Evolutionary conservation across 176 grass and related monocot genomes (phyloP).

Genomic region (Bromus sterilis): DNA sequence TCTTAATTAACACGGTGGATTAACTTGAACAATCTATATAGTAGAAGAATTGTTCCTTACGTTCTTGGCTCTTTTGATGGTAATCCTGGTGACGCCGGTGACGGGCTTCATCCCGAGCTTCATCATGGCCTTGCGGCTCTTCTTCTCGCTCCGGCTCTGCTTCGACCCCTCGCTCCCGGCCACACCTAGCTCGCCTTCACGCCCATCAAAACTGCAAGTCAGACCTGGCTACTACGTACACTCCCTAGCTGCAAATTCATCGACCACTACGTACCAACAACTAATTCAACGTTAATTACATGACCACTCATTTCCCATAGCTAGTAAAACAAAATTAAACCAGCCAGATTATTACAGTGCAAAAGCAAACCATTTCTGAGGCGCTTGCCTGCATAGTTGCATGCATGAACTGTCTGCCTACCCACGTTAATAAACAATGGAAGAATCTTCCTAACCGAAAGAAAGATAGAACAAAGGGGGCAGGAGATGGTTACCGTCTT

Average conservation of each 20-base stretch:
- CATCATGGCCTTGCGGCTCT: slow-evolving; percentile 95
- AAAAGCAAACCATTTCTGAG: not conserved
- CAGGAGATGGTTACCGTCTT: not conserved
- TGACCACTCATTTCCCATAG: not conserved
- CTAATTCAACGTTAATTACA: not conserved
- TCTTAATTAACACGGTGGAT: not conserved
- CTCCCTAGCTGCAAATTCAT: not conserved
- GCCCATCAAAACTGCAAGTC: not conserved
- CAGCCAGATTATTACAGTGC: not conserved
- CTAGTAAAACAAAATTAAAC: not conserved
- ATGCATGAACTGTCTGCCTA: not conserved
- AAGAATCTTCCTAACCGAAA: not conserved
- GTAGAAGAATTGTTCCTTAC: slow-evolving; percentile 2
- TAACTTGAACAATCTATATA: not conserved
- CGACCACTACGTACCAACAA: not conserved
- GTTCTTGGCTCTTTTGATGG: slow-evolving; percentile 79
- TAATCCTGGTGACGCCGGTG: slow-evolving; percentile 74
- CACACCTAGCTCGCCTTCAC: slow-evolving; percentile 45
- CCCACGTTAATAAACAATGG: not conserved
- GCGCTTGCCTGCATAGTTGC: not conserved
- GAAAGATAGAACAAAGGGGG: not conserved
- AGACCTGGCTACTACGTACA: not conserved
- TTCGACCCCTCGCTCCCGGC: slow-evolving; percentile 50
- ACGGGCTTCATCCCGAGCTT: slow-evolving; percentile 92
- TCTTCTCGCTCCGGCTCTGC: slow-evolving; percentile 86